Evolutionary conservation across 2,329 filamentous ascomycete species (phyloP).

Genomic region (Leptographium procerum): DNA sequence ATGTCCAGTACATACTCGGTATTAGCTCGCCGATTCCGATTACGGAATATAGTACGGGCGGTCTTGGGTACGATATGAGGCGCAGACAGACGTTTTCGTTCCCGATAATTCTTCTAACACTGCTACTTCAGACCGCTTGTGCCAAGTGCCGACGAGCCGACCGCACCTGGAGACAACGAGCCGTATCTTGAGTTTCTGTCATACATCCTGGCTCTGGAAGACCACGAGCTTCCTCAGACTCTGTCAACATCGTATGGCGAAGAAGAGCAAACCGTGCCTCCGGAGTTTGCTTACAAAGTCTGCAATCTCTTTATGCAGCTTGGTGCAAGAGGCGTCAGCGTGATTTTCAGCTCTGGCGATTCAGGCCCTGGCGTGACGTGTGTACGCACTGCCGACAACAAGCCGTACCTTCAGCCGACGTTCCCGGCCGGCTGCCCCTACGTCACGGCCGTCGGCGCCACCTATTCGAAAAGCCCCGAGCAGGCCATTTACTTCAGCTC

Average conservation of each 20-base stretch:
- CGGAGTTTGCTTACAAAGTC: conserved; percentile 48
- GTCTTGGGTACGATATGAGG: conserved; percentile 29
- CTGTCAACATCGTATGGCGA: conserved; percentile 58
- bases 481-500: conserved; percentile 19
- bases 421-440: conserved; percentile 27
- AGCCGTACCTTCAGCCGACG: conserved; percentile 27
- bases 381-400: conserved; percentile 39
- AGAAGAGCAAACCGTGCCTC: conserved; percentile 52
- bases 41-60: conserved; percentile 48
- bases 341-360: conserved; percentile 48
- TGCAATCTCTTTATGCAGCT: conserved; percentile 55
- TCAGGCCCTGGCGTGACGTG: conserved; percentile 53
- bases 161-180: conserved; percentile 46
- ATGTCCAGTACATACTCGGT: conserved; percentile 48
- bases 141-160: conserved; percentile 38
- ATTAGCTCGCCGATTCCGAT: conserved; percentile 43
- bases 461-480: conserved; percentile 24
- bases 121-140: conserved; percentile 37
- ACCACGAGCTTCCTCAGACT: conserved; percentile 43
- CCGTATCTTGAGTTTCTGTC: conserved; percentile 54
- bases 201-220: conserved; percentile 41
- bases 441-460: conserved; percentile 43
- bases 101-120: neutral
- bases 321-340: conserved; percentile 53
- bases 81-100: too few species aligned